A percentile compares a stretch with the other conserved stretches of the same genome.
Evolutionary conservation across 129 eudicot species (phyloP).

Genomic region (Apium graveolens): DNA sequence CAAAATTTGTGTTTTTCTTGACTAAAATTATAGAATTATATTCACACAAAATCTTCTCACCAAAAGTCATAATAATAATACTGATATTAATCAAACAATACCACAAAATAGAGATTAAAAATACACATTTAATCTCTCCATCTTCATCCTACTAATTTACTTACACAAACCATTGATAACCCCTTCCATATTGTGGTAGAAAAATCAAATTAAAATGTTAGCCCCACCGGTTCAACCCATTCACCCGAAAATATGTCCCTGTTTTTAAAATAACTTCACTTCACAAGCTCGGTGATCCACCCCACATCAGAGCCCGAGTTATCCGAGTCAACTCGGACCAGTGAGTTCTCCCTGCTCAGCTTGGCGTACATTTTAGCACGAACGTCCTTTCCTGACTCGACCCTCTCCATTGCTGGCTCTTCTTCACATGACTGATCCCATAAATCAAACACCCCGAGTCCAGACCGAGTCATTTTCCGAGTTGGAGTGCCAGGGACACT

Average conservation of each 20-base stretch:
- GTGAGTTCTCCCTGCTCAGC: conserved; percentile 65
- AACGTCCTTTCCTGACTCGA: conserved; percentile 71
- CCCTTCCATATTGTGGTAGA: neutral
- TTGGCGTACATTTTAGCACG: conserved; percentile 74
- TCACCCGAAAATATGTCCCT: neutral
- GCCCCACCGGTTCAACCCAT: neutral
- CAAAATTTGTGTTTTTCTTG: neutral
- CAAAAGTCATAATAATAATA: neutral
- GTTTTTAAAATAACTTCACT: conserved; percentile 4
- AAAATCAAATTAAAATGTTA: neutral
- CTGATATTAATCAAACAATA: neutral
- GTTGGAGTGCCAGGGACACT: conserved; percentile 50
- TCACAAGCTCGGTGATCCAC: conserved; percentile 60
- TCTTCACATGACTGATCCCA: conserved; percentile 46
- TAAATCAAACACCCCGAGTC: conserved; percentile 29
- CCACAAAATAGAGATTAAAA: conserved; percentile 4
- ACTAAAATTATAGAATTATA: too few species aligned
- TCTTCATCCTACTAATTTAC: neutral
- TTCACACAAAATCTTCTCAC: neutral
- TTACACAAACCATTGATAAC: neutral
- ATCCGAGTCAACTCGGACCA: conserved; percentile 36
- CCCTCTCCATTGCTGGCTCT: conserved; percentile 88
- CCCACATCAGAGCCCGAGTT: conserved; percentile 36
- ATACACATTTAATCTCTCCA: neutral
- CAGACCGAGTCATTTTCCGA: conserved; percentile 29